Evolutionary conservation across 306 rosid species (phyloP).

Genomic region (Fragaria vesca): DNA sequence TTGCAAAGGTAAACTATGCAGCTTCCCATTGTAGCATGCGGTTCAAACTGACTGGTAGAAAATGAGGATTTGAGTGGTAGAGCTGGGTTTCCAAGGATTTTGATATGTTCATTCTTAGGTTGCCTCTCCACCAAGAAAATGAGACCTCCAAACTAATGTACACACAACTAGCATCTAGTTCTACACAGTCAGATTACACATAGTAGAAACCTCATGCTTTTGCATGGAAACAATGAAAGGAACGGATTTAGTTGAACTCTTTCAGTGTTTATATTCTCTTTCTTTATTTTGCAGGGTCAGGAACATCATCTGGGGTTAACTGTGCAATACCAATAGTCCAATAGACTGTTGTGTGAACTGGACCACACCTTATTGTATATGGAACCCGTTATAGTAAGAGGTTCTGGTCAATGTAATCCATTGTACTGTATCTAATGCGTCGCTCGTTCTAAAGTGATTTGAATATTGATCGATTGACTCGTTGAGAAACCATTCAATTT

Average conservation of each 20-base stretch:
- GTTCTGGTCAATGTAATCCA: slow-evolving; percentile 37
- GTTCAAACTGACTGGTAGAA: not conserved
- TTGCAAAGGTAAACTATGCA: slow-evolving; percentile 55
- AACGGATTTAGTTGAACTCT: not conserved
- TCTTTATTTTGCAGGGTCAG: slow-evolving; percentile 59
- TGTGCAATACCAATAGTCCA: slow-evolving; percentile 84
- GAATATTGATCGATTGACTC: too few species aligned
- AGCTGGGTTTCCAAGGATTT: not conserved
- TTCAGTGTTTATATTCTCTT: not conserved
- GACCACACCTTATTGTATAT: slow-evolving; percentile 84
- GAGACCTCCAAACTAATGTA: too few species aligned
- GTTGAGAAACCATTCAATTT: not conserved
- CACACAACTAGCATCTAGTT: too few species aligned
- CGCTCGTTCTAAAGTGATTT: not conserved
- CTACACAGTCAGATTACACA: too few species aligned
- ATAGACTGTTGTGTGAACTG: slow-evolving; percentile 48
- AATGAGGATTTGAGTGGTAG: not conserved
- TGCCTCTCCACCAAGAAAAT: too few species aligned
- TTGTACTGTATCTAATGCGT: too few species aligned
- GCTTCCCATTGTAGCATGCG: not conserved
- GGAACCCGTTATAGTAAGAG: slow-evolving; percentile 82
- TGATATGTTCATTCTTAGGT: not conserved
- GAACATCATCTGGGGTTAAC: slow-evolving; percentile 90
- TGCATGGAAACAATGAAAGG: too few species aligned
- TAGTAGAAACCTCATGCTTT: too few species aligned